phyloP scores from a whole-genome alignment of 2,329 filamentous ascomycete species.

The Aspergillus sp. region DNA sequence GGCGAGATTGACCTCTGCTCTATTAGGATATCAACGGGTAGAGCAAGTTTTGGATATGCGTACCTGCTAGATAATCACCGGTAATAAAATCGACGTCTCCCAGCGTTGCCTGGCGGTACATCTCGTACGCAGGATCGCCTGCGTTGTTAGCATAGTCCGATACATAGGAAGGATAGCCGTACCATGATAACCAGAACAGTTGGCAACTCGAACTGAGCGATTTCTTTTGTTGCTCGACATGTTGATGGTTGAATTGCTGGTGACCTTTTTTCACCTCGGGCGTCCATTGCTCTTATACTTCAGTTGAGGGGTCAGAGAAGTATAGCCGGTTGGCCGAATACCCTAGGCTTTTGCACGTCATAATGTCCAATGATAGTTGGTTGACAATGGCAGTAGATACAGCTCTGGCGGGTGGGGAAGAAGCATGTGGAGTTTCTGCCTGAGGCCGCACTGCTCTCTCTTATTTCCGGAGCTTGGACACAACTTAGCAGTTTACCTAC shows the following conservation, averaged over 20 bases:
- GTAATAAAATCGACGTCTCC: constrained; percentile 53
- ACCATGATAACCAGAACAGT: constrained; percentile 36
- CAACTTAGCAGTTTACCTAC: background rate
- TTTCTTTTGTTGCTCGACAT: constrained; percentile 1
- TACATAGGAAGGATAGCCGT: background rate
- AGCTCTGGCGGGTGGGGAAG: constrained; percentile 5
- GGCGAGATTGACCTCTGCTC: constrained; percentile 46
- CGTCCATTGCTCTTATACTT: background rate
- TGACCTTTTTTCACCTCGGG: background rate
- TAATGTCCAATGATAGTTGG: background rate
- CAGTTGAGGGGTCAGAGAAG: constrained; percentile 2
- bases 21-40: constrained; percentile 4
- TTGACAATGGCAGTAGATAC: background rate
- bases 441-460: background rate
- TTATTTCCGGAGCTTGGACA: background rate
- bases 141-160: background rate
- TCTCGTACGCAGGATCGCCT: constrained; percentile 37
- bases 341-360: constrained; percentile 1
- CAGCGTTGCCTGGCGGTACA: constrained; percentile 36
- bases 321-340: constrained; percentile 8
- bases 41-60: background rate
- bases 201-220: constrained; percentile 33
- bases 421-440: background rate
- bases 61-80: constrained; percentile 53
- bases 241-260: background rate